phyloP scores from a whole-genome alignment of 257 asterid genomes.

The Solanum rostratum region DNA sequence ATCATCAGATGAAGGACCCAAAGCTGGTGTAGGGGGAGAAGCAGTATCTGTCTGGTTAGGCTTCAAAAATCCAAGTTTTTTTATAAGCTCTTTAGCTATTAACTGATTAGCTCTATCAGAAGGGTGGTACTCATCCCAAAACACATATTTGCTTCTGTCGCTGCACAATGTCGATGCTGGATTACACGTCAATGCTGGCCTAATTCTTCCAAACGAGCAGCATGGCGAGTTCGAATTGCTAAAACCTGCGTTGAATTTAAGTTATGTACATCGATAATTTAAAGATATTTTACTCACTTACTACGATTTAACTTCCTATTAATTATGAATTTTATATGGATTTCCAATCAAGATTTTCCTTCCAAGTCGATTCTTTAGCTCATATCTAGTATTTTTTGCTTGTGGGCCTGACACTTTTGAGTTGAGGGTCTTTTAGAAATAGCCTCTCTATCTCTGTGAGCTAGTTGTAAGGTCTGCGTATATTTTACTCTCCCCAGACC shows the following conservation, averaged over 20 bases:
- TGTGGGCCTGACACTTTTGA: no score
- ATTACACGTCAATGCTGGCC: slow-evolving; percentile 77
- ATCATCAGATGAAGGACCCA: slow-evolving; percentile 30
- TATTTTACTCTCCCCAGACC: no score
- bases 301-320: not conserved
- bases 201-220: slow-evolving; percentile 70
- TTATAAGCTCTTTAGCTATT: slow-evolving; percentile 58
- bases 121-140: slow-evolving; percentile 95
- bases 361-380: no score
- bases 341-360: not conserved
- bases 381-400: no score
- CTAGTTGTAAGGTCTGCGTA: no score
- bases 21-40: slow-evolving; percentile 36
- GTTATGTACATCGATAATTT: not conserved
- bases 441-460: no score
- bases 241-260: slow-evolving; percentile 35
- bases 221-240: slow-evolving; percentile 74
- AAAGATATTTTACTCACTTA: not conserved
- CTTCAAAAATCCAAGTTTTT: slow-evolving; percentile 37
- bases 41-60: slow-evolving; percentile 14
- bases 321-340: not conserved
- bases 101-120: slow-evolving; percentile 66
- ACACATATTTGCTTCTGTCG: slow-evolving; percentile 84
- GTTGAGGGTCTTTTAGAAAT: no score
- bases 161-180: slow-evolving; percentile 71